A percentile compares a stretch with the other conserved stretches of the same genome.
phyloP scores from a whole-genome alignment of 441 rosid species.

The Dalechampia spathulata region DNA sequence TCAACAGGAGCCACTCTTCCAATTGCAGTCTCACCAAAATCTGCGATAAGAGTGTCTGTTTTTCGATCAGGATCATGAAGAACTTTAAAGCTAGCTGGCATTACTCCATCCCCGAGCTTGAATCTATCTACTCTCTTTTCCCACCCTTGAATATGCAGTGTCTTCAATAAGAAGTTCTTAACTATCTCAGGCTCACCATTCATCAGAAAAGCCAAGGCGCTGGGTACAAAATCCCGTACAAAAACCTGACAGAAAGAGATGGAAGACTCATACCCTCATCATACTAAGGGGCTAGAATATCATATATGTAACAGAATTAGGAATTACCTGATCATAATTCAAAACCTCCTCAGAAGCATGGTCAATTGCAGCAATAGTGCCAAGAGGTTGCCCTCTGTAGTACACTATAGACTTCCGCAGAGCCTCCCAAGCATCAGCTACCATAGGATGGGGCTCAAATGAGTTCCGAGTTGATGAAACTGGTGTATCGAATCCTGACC shows the following conservation, averaged over 20 bases:
- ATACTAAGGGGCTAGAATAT: no score
- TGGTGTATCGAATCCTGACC: slow-evolving; percentile 75
- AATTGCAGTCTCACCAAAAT: slow-evolving; percentile 96
- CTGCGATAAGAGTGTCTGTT: slow-evolving; percentile 67
- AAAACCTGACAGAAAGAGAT: slow-evolving; percentile 43
- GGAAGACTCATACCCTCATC: not conserved
- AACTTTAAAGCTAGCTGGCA: slow-evolving; percentile 98
- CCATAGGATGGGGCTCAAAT: slow-evolving; percentile 88
- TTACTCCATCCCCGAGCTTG: slow-evolving; percentile 89
- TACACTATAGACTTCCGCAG: slow-evolving; percentile 57
- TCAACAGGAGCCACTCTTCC: slow-evolving; percentile 98
- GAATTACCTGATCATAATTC: slow-evolving; percentile 91
- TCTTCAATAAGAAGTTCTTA: slow-evolving; percentile 79
- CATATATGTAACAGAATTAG: no score
- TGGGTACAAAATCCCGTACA: slow-evolving; percentile 89
- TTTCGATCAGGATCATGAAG: slow-evolving; percentile 76
- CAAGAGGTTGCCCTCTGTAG: slow-evolving; percentile 77
- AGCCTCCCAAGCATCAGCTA: slow-evolving; percentile 95
- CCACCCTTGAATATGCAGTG: slow-evolving; percentile 84
- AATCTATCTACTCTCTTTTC: slow-evolving; percentile 82
- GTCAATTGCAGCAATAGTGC: slow-evolving; percentile 83
- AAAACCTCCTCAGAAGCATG: slow-evolving; percentile 81
- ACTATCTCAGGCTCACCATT: slow-evolving; percentile 94
- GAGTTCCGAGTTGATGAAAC: slow-evolving; percentile 63
- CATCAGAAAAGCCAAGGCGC: slow-evolving; percentile 92